Conservation (phyloP, 257 asterid species). For the Solanum sitiens region DNA sequence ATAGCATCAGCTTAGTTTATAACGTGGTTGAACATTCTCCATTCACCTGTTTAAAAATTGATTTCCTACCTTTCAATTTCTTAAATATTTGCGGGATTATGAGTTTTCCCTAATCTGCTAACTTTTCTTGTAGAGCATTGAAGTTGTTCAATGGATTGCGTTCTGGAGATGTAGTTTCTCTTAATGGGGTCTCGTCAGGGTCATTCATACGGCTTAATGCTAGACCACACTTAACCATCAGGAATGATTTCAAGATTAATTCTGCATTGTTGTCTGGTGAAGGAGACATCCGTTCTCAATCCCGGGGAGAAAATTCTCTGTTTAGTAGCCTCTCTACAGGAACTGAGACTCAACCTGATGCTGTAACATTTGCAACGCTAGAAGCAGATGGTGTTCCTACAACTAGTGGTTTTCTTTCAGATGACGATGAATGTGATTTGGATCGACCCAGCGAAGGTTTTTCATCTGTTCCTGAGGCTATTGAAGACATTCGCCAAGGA, state of each 20-base stretch:
- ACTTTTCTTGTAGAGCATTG: constrained; percentile 17
- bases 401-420: constrained; percentile 43
- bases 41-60: too few species aligned
- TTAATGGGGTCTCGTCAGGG: constrained; percentile 23
- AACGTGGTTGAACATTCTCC: background rate
- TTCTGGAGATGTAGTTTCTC: constrained; percentile 17
- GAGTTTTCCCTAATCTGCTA: constrained; percentile 1
- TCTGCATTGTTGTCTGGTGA: constrained; percentile 42
- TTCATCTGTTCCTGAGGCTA: constrained; percentile 69
- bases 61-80: background rate
- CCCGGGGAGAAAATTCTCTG: constrained; percentile 20
- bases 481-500: constrained; percentile 81
- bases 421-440: constrained; percentile 53
- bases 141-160: constrained; percentile 43
- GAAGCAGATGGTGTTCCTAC: constrained; percentile 56
- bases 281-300: constrained; percentile 29
- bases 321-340: constrained; percentile 37
- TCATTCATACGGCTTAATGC: constrained; percentile 23
- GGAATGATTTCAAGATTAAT: constrained; percentile 25
- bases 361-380: constrained; percentile 47
- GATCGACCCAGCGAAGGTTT: constrained; percentile 74
- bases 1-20: background rate
- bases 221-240: constrained; percentile 29
- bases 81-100: background rate
- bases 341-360: constrained; percentile 47